Percentiles rank a stretch among this genome's conserved stretches.
phyloP scores from a whole-genome alignment of 2,329 filamentous ascomycete genomes.

The Ophiognomonia clavigignenti-juglandacearum region DNA sequence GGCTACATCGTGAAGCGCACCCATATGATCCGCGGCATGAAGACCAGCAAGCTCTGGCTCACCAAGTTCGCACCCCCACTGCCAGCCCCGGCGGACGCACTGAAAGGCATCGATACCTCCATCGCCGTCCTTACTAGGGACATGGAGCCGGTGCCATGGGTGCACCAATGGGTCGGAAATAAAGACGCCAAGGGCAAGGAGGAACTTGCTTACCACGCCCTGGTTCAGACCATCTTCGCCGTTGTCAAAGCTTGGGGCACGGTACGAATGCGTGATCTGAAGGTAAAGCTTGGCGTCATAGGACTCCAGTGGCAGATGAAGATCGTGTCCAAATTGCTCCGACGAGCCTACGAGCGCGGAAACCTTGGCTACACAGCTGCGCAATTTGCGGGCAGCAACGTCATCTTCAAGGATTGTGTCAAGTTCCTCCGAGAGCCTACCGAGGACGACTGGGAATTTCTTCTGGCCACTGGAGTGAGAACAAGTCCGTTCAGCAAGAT shows the following conservation, averaged over 20 bases:
- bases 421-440: slow-evolving; percentile 53
- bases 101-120: slow-evolving; percentile 26
- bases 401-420: slow-evolving; percentile 58
- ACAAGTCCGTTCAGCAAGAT: slow-evolving; percentile 24
- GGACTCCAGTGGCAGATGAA: slow-evolving; percentile 57
- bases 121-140: slow-evolving; percentile 29
- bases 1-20: slow-evolving; percentile 60
- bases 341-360: slow-evolving; percentile 52
- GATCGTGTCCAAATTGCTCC: slow-evolving; percentile 51
- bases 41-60: slow-evolving; percentile 60
- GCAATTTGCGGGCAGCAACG: slow-evolving; percentile 40
- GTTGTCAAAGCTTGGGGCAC: slow-evolving; percentile 54
- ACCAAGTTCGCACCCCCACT: slow-evolving; percentile 46
- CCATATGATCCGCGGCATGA: slow-evolving; percentile 52
- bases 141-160: slow-evolving; percentile 52
- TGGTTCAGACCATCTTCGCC: slow-evolving; percentile 53
- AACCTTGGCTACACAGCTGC: slow-evolving; percentile 54
- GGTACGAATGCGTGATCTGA: slow-evolving; percentile 53
- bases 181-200: slow-evolving; percentile 23
- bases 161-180: slow-evolving; percentile 50
- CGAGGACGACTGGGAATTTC: slow-evolving; percentile 51
- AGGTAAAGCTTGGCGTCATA: slow-evolving; percentile 51
- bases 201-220: slow-evolving; percentile 49
- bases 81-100: slow-evolving; percentile 12
- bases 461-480: slow-evolving; percentile 45